Percentiles rank a stretch among this genome's conserved stretches.
Conservation (phyloP, 768 basidiomycete genomes). For the Lentinula sp. region DNA sequence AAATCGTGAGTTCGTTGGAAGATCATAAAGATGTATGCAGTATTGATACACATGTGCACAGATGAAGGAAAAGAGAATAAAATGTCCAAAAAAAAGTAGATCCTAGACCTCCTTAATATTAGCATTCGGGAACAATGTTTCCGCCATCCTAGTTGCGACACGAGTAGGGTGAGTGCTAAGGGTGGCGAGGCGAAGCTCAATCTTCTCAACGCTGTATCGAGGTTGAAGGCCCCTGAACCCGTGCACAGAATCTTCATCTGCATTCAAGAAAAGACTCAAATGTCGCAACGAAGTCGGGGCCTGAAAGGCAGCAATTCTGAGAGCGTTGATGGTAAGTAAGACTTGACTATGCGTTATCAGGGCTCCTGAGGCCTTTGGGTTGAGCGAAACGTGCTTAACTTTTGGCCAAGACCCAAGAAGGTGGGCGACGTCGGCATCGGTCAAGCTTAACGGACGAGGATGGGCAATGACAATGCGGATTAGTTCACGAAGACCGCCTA, state of each 20-base stretch:
- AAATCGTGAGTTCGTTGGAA: not conserved
- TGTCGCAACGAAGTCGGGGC: not conserved
- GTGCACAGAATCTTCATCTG: not conserved
- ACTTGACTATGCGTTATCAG: not conserved
- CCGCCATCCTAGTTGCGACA: not conserved
- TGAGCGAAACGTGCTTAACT: not conserved
- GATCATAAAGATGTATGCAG: not conserved
- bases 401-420: not conserved
- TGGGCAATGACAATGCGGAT: not conserved
- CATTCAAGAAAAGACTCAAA: not conserved
- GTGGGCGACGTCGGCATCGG: not conserved
- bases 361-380: not conserved
- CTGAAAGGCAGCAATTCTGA: not conserved
- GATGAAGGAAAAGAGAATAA: too few relatives aligned
- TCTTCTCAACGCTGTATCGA: not conserved
- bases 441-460: not conserved
- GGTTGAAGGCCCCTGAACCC: not conserved
- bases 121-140: not conserved
- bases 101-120: not conserved
- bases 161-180: not conserved
- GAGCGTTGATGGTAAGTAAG: not conserved
- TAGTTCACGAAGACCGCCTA: not conserved
- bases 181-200: not conserved
- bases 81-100: not conserved
- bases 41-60: not conserved